A percentile compares a stretch with the other conserved stretches of the same genome.
Conservation (phyloP, 2,329 filamentous ascomycete genomes). For the Aspergillus intermedius region DNA sequence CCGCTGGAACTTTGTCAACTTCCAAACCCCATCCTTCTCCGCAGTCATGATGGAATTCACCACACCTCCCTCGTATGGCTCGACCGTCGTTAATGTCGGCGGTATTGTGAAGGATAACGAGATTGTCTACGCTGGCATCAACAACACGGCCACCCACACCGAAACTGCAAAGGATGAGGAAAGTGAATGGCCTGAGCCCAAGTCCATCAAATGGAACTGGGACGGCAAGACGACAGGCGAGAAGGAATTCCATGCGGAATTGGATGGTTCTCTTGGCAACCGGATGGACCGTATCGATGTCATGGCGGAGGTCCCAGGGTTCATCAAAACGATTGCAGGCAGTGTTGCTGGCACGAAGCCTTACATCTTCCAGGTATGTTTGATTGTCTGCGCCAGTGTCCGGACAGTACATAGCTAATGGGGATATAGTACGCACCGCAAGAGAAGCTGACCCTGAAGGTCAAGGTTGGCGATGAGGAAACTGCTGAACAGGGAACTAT, state of each 20-base stretch:
- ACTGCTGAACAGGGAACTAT: constrained; percentile 69
- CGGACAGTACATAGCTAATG: constrained; percentile 12
- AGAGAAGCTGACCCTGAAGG: constrained; percentile 63
- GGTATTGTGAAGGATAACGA: constrained; percentile 74
- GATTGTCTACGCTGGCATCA: constrained; percentile 65
- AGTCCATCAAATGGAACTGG: constrained; percentile 69
- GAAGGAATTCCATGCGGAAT: constrained; percentile 60
- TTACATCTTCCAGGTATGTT: constrained; percentile 87
- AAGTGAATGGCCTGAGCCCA: constrained; percentile 85
- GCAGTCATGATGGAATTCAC: constrained; percentile 94
- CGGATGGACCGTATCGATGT: constrained; percentile 82
- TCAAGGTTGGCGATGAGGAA: constrained; percentile 78
- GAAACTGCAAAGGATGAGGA: constrained; percentile 64
- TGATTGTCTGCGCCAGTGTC: not conserved
- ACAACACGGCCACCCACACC: constrained; percentile 62
- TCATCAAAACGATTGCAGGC: constrained; percentile 90
- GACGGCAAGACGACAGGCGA: constrained; percentile 69
- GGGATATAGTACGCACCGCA: constrained; percentile 59
- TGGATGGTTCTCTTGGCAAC: constrained; percentile 63
- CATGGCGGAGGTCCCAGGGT: constrained; percentile 91
- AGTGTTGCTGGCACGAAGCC: constrained; percentile 86
- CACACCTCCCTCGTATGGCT: constrained; percentile 87
- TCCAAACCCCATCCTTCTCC: constrained; percentile 80
- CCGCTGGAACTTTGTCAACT: constrained; percentile 88
- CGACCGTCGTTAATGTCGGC: constrained; percentile 75